A percentile compares a stretch with the other conserved stretches of the same genome.
Evolutionary conservation across 192 early-diverging fungal species (phyloP).

Genomic region (Backusella mclennaniae): DNA sequence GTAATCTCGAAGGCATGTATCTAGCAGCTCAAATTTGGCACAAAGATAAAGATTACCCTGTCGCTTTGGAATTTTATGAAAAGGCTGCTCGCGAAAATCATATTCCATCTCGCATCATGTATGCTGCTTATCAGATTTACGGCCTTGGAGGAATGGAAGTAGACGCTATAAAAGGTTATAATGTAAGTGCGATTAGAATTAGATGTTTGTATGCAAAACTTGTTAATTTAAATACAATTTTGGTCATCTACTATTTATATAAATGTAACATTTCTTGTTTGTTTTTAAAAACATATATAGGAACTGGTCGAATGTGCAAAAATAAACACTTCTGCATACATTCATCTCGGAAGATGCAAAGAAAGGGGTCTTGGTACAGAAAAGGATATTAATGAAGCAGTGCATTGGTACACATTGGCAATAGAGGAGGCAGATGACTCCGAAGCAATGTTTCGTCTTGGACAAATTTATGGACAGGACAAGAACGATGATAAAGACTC

Average conservation of each 20-base stretch:
- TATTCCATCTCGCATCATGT: conserved; percentile 28
- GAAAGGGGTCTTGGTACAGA: conserved; percentile 27
- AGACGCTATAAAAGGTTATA: conserved; percentile 14
- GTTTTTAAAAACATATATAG: conserved; percentile 14
- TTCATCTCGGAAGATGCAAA: conserved; percentile 29
- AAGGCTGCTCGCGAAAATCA: conserved; percentile 23
- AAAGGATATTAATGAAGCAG: conserved; percentile 18
- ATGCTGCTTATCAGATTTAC: conserved; percentile 22
- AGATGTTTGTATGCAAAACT: not conserved
- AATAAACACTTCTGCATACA: conserved; percentile 21
- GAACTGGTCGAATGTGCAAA: conserved; percentile 22
- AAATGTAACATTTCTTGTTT: not conserved
- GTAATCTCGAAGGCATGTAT: conserved; percentile 30
- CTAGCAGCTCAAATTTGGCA: conserved; percentile 27
- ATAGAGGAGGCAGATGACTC: conserved; percentile 22
- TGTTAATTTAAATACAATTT: not conserved
- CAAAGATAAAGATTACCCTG: conserved; percentile 19
- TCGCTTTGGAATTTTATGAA: conserved; percentile 28
- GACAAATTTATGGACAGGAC: conserved; percentile 22
- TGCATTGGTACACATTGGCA: conserved; percentile 29
- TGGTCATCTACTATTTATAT: not conserved
- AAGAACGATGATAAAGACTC: not conserved
- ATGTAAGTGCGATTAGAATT: conserved; percentile 10
- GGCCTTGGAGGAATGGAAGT: conserved; percentile 22
- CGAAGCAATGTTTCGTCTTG: conserved; percentile 35